Evolutionary conservation across 208 protist species (phyloP).

Genomic region (Endotrypanum monterogeii): DNA sequence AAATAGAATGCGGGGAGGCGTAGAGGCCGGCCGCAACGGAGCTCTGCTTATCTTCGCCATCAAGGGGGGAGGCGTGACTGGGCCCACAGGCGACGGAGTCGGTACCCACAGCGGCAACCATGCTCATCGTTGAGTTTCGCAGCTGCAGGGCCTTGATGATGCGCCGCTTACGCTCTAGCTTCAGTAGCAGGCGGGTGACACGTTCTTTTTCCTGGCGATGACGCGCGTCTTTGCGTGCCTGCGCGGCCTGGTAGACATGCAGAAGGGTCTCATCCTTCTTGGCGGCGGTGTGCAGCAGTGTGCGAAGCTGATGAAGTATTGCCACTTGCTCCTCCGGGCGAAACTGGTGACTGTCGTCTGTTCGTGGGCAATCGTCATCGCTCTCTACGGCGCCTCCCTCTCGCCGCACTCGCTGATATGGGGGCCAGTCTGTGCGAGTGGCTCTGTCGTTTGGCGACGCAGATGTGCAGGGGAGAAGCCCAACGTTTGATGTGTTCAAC

Average conservation of each 20-base stretch:
- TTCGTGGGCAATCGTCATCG: background rate
- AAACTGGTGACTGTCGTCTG: slow-evolving; percentile 5
- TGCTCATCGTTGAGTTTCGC: slow-evolving; percentile 9
- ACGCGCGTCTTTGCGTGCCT: slow-evolving; percentile 35
- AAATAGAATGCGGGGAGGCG: slow-evolving; percentile 25
- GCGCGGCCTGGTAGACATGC: slow-evolving; percentile 48
- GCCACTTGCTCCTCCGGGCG: slow-evolving; percentile 21
- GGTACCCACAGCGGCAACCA: background rate
- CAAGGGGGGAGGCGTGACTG: slow-evolving; percentile 15
- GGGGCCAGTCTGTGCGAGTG: background rate
- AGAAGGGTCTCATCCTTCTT: slow-evolving; percentile 59
- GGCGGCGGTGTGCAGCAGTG: slow-evolving; percentile 56
- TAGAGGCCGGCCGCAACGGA: slow-evolving; percentile 1
- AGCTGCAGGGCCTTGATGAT: slow-evolving; percentile 27
- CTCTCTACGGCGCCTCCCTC: background rate
- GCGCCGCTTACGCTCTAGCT: slow-evolving; percentile 30
- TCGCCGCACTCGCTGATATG: background rate
- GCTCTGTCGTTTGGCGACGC: background rate
- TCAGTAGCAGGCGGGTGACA: slow-evolving; percentile 21
- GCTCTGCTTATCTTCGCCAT: slow-evolving; percentile 18
- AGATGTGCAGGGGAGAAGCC: background rate
- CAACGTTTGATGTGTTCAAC: slow-evolving; percentile 23
- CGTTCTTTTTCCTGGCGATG: slow-evolving; percentile 28
- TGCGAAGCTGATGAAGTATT: slow-evolving; percentile 41
- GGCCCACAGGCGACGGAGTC: background rate